phyloP scores from a whole-genome alignment of 208 protist species.

The Trypanosoma cruzi region DNA sequence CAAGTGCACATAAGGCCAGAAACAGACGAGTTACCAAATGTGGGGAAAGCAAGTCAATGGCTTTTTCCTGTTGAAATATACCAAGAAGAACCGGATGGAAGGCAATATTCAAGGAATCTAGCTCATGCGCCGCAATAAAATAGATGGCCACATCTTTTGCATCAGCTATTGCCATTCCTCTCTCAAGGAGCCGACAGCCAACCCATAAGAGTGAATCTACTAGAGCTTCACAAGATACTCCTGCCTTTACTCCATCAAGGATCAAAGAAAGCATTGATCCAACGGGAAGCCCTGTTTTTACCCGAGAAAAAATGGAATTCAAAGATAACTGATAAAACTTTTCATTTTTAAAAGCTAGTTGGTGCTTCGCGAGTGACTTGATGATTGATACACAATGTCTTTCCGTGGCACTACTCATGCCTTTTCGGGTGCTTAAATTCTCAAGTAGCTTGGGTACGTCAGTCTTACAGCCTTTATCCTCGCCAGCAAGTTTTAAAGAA shows the following conservation, averaged over 20 bases:
- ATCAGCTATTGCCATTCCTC: background rate
- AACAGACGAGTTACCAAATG: slow-evolving; percentile 20
- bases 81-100: slow-evolving; percentile 18
- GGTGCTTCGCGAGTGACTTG: slow-evolving; percentile 11
- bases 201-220: slow-evolving; percentile 23
- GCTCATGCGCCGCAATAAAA: slow-evolving; percentile 30
- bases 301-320: slow-evolving; percentile 23
- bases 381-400: slow-evolving; percentile 26
- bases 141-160: slow-evolving; percentile 19
- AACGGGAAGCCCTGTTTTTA: background rate
- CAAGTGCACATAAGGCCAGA: slow-evolving; percentile 23
- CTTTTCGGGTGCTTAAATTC: slow-evolving; percentile 9
- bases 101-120: slow-evolving; percentile 13
- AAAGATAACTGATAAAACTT: slow-evolving; percentile 3
- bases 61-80: slow-evolving; percentile 1
- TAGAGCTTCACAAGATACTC: slow-evolving; percentile 15
- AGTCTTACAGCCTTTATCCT: background rate
- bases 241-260: slow-evolving; percentile 16
- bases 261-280: slow-evolving; percentile 11
- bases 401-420: slow-evolving; percentile 15
- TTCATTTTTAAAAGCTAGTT: background rate
- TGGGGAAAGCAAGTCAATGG: slow-evolving; percentile 10
- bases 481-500: background rate
- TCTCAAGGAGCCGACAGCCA: slow-evolving; percentile 11
- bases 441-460: slow-evolving; percentile 11